Evolutionary conservation across 345 rosid genomes (phyloP).

Genomic region (Eucalyptus camaldulensis): DNA sequence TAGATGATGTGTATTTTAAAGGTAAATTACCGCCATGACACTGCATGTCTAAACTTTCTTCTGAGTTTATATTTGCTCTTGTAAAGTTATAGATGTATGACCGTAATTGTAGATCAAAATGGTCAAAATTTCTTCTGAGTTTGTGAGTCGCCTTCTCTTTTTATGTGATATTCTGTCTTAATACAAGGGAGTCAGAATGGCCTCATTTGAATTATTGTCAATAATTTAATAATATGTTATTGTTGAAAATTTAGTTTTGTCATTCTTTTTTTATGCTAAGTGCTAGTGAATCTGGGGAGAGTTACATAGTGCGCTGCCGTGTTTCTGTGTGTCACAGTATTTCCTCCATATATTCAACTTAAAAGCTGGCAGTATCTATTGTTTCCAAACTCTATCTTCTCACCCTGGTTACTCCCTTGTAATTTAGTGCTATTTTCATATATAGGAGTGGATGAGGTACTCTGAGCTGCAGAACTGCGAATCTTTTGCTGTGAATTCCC

Average conservation of each 20-base stretch:
- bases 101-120: background rate
- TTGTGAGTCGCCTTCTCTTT: background rate
- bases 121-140: background rate
- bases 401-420: background rate
- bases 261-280: background rate
- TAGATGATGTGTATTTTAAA: background rate
- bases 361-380: background rate
- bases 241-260: background rate
- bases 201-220: background rate
- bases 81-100: background rate
- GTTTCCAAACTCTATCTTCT: background rate
- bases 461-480: slow-evolving; percentile 26
- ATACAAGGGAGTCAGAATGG: background rate
- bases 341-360: background rate
- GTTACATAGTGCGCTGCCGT: background rate
- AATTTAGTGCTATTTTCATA: background rate
- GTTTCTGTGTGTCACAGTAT: background rate
- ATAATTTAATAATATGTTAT: background rate
- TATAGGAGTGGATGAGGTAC: slow-evolving; percentile 46
- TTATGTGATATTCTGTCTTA: background rate
- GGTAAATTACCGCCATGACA: background rate
- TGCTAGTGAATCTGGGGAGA: background rate
- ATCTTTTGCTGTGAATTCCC: slow-evolving; percentile 60
- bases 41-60: background rate
- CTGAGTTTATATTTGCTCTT: background rate